phyloP scores from a whole-genome alignment of 495 filamentous ascomycete genomes.

The Aspergillus homomorphus region DNA sequence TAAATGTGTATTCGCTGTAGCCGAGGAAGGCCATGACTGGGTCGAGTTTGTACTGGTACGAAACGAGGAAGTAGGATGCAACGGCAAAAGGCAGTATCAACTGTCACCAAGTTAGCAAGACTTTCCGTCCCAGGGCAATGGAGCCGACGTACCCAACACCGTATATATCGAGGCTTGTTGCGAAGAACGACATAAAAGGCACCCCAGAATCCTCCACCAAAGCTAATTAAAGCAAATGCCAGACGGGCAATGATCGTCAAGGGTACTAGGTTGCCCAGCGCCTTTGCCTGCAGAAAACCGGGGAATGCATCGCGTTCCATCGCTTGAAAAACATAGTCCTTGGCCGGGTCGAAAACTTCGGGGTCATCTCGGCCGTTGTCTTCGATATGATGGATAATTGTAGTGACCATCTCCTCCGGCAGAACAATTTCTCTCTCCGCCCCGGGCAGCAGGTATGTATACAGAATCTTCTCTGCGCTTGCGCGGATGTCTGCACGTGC shows the following conservation, averaged over 20 bases:
- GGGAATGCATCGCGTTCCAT: constrained; percentile 99
- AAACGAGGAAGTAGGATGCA: constrained; percentile 80
- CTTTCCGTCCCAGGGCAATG: not conserved
- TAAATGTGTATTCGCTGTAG: constrained; percentile 91
- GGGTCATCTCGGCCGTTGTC: constrained; percentile 89
- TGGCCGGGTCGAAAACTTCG: constrained; percentile 93
- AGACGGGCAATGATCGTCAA: constrained; percentile 78
- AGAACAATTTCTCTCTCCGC: constrained; percentile 94
- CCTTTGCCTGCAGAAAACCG: constrained; percentile 90
- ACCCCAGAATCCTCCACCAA: constrained; percentile 93
- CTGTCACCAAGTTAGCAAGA: constrained; percentile 44
- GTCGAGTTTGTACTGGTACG: constrained; percentile 92
- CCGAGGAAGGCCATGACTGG: constrained; percentile 86
- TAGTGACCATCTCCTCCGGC: constrained; percentile 76
- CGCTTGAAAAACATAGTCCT: constrained; percentile 98
- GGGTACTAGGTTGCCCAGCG: constrained; percentile 90
- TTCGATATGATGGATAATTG: constrained; percentile 81
- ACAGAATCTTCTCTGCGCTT: constrained; percentile 95
- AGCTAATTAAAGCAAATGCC: constrained; percentile 76
- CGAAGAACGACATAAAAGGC: constrained; percentile 91
- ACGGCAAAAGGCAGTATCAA: constrained; percentile 90
- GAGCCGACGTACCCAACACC: constrained; percentile 71
- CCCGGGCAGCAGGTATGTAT: constrained; percentile 88
- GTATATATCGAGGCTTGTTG: constrained; percentile 64
- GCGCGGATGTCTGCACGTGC: constrained; percentile 81